Conservation (phyloP, 768 basidiomycete species). For the Dictyophora rubrovolvata region DNA sequence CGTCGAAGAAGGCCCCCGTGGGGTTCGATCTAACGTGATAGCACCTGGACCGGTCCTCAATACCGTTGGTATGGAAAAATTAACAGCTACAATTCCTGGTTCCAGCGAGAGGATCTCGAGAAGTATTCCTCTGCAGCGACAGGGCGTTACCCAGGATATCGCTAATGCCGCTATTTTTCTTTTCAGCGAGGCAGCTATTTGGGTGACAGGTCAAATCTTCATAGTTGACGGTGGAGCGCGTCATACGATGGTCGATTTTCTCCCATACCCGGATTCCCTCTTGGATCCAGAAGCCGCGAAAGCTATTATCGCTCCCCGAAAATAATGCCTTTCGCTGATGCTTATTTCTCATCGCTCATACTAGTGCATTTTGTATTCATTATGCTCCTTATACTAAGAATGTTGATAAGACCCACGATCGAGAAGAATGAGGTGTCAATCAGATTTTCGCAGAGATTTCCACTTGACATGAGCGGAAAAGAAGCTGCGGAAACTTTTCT, state of each 20-base stretch:
- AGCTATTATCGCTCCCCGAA: slow-evolving; percentile 38
- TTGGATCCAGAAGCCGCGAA: slow-evolving; percentile 47
- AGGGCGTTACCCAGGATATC: slow-evolving; percentile 51
- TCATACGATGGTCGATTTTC: slow-evolving; percentile 34
- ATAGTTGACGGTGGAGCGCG: slow-evolving; percentile 59
- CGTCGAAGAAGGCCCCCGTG: slow-evolving; percentile 88
- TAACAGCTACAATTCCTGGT: slow-evolving; percentile 5
- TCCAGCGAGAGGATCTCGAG: slow-evolving; percentile 1
- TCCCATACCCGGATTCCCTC: slow-evolving; percentile 57
- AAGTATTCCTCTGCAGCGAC: slow-evolving; percentile 33
- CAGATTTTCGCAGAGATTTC: background rate
- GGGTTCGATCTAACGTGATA: slow-evolving; percentile 85
- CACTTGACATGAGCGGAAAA: background rate
- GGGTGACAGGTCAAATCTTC: slow-evolving; percentile 67
- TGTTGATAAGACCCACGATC: background rate
- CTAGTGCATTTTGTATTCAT: too few species aligned
- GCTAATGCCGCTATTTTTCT: slow-evolving; percentile 69
- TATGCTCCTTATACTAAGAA: background rate
- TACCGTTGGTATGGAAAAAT: slow-evolving; percentile 47
- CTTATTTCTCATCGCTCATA: too few species aligned
- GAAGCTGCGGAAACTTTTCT: background rate
- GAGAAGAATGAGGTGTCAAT: background rate
- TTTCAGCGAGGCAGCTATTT: slow-evolving; percentile 71
- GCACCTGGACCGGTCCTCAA: slow-evolving; percentile 73
- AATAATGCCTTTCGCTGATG: background rate